Base-by-base conservation (phyloP, 805 yeast species). In the Saccharomycopsis fodiens region DNA sequence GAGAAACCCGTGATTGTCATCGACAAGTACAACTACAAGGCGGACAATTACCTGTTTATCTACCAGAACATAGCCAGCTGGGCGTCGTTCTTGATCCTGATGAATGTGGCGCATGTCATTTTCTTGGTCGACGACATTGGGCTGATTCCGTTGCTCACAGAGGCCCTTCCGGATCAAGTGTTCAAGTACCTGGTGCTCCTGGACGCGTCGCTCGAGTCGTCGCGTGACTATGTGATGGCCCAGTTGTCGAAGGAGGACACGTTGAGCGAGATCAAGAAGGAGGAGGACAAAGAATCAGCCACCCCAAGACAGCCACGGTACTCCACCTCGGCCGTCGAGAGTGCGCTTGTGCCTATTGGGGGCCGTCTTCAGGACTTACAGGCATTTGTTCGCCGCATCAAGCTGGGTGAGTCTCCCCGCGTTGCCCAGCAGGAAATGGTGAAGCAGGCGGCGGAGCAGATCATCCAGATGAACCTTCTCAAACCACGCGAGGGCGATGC, bases 291-390 rank as follows among this genome's bases (percentile, higher is more conserved):
- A 5, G 47, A 47, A 13, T 50, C 56, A 2, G 31, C 46, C 3
- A 20, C 17, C n/a, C 35, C 23, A 13, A 39, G 19, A 20, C 10
- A 34, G 23, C 17, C n/a, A 29, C 27, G 5, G 16, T 47, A 48
- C n/a, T 16, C 31, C 21, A 20, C 19, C 12, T 32, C 7, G 5
- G 35, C 35, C 3, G 68, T 88, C 20, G 80, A 76, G 20, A 62
- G 65, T 3, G 73, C 80, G 27, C 64, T 89, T 29, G 76, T 67
- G 22, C 94, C 95, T 10, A 64, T 93, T 22, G 98, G 98, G 17
- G 98, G 98, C 35, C 78, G 98, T 52, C 84, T 91, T 89, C 70
- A 88, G 38, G 98, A 93, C 61, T 69, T 93, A 42, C 96, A 93
- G 62, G 82, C 91, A 23, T 88, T 86, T 63, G 83, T 83, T 1